These are phyloP conservation scores for Luffa acutangula DNA, from an alignment of 306 rosid species.

Conservation along the genomic window DNA sequence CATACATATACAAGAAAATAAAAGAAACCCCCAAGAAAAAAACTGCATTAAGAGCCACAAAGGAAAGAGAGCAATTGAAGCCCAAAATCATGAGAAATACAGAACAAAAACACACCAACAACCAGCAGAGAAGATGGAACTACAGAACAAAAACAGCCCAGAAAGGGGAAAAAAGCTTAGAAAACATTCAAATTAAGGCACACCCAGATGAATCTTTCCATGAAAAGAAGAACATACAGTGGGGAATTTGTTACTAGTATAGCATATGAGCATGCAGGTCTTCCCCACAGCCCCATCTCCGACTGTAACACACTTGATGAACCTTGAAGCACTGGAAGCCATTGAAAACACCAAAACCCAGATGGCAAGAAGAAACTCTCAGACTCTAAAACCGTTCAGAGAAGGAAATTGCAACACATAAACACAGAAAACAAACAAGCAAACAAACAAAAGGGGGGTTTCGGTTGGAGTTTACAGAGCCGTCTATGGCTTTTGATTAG, in stretches of 20 bases:
- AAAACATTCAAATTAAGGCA: conserved; percentile 3
- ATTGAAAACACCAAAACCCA: conserved; percentile 25
- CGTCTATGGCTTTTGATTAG: conserved; percentile 27
- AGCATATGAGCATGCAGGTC: conserved; percentile 92
- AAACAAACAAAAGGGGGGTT: not conserved
- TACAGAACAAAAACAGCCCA: not conserved
- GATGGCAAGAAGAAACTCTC: conserved; percentile 11
- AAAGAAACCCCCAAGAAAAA: conserved; percentile 3
- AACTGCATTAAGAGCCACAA: not conserved
- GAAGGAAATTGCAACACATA: not conserved
- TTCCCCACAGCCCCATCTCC: conserved; percentile 95
- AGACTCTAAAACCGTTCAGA: not conserved
- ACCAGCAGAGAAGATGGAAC: not conserved
- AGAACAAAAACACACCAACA: not conserved
- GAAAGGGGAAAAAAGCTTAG: not conserved
- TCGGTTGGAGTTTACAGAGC: conserved; percentile 15
- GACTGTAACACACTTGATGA: conserved; percentile 84
- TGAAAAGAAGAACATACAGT: conserved; percentile 38
- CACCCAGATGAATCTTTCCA: conserved; percentile 23
- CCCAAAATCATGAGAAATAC: not conserved
- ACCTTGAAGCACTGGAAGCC: conserved; percentile 78
- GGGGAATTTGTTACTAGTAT: conserved; percentile 85
- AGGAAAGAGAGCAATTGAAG: not conserved
- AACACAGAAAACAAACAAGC: not conserved
- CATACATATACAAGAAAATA: not conserved